Evolutionary conservation across 495 filamentous ascomycete species (phyloP), one percentile per base, ranked within the genome.

Genomic region (Aspergillus sclerotioniger): DNA sequence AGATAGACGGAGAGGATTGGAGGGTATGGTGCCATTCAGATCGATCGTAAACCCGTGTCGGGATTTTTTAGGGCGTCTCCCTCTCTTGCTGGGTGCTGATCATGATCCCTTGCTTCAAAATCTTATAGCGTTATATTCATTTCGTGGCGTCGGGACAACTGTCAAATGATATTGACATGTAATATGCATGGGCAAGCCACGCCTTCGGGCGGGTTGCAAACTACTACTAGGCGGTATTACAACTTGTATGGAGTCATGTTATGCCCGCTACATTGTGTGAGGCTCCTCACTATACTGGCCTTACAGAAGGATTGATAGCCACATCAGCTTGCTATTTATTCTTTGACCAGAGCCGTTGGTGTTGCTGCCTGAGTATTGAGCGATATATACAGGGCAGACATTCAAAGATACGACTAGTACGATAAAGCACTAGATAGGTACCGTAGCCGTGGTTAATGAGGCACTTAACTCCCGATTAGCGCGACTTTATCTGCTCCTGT

Each of bases 161-260:
- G 52, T 54, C 52, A 54, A 45, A 19, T 32, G 10, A 54, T 45
- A 20, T 45, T 54, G 52, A 54, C 52, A 54, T 50, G 47, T 50
- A 50, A 32, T 32, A 50, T 50, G 47, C 47, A 50, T 12, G 25
- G 47, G 6, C 10, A 16, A 41, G 37, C 37, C 37, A 41, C 37
- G 37, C 37, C 37, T 41, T 41, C 5, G 37, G 37, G 13, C 37
- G 37, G 37, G 9, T 41, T 41, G 37, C 37, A 41, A 41, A 41
- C 37, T 41, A n/a, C 37, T 41, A n/a, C 37, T 5, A 41, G 37
- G 37, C 37, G 37, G 37, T 41, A 41, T n/a, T 12, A n/a, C 1
- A 12, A 6, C n/a, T 41, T n/a, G 37, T n/a, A 41, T 41, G 13
- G n/a, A 41, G n/a, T n/a, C 37, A n/a, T 15, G 13, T 3, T 13